Evolutionary conservation across 768 basidiomycete genomes (phyloP).

Genomic region (Suillus variegatus): DNA sequence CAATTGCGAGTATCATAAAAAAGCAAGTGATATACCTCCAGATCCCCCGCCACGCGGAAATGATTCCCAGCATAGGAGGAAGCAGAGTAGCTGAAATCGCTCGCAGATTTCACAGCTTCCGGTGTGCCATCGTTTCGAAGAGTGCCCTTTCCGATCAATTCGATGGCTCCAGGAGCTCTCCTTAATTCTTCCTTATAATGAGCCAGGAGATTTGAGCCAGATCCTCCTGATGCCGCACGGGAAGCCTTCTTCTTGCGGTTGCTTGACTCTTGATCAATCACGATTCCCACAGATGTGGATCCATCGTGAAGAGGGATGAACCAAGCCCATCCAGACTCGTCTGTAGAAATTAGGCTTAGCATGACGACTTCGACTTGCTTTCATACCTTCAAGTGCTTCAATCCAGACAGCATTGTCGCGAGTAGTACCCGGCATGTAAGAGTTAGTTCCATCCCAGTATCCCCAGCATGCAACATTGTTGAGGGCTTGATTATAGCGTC

Average conservation of each 20-base stretch:
- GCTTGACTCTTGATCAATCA: slow-evolving; percentile 42
- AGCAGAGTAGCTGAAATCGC: slow-evolving; percentile 63
- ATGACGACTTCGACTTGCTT: not conserved
- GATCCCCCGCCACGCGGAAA: slow-evolving; percentile 61
- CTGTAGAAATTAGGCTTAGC: slow-evolving; percentile 22
- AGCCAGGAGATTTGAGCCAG: slow-evolving; percentile 3
- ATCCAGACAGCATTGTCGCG: slow-evolving; percentile 38
- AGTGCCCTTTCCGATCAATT: slow-evolving; percentile 8
- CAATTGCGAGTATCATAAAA: not conserved
- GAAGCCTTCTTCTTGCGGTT: slow-evolving; percentile 24
- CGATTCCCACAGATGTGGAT: slow-evolving; percentile 53
- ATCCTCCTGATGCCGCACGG: not conserved
- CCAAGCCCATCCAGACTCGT: slow-evolving; percentile 60
- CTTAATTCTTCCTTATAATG: slow-evolving; percentile 10
- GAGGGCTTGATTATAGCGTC: slow-evolving; percentile 34
- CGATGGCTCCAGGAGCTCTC: slow-evolving; percentile 6
- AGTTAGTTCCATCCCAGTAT: slow-evolving; percentile 34
- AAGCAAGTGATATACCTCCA: slow-evolving; percentile 37
- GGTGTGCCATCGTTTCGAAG: slow-evolving; percentile 11
- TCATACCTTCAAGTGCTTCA: slow-evolving; percentile 34
- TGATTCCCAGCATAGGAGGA: slow-evolving; percentile 49
- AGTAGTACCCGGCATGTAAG: slow-evolving; percentile 31
- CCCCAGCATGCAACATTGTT: slow-evolving; percentile 38
- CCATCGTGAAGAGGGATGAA: slow-evolving; percentile 54
- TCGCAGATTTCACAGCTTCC: slow-evolving; percentile 14